These are phyloP conservation scores for Amanita polypyramis DNA, from an alignment of 768 basidiomycete species.

Conservation along the genomic window DNA sequence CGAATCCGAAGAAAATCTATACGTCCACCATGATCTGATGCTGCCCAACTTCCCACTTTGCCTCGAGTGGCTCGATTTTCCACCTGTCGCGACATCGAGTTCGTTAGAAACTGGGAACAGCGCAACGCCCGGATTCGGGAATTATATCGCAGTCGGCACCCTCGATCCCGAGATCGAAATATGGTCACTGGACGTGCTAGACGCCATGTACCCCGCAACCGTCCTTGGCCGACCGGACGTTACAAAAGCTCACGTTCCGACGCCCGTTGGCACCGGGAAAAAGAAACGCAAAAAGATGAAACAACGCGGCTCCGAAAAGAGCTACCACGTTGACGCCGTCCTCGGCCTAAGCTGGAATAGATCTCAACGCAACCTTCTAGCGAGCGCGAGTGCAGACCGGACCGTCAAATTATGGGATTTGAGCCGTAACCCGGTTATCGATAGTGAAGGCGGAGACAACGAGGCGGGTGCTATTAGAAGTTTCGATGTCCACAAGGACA, in stretches of 20 bases:
- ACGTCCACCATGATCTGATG: slow-evolving; percentile 96
- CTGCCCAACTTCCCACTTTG: slow-evolving; percentile 96
- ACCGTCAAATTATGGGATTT: slow-evolving; percentile 99
- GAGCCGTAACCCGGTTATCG: slow-evolving; percentile 47
- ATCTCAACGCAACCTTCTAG: slow-evolving; percentile 79
- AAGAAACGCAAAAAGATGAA: slow-evolving; percentile 90
- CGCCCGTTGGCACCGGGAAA: slow-evolving; percentile 84
- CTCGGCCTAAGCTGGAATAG: slow-evolving; percentile 92
- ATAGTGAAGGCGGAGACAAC: slow-evolving; percentile 21
- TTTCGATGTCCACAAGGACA: slow-evolving; percentile 83
- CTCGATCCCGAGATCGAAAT: slow-evolving; percentile 98
- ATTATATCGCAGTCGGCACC: slow-evolving; percentile 93
- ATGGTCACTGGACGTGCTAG: slow-evolving; percentile 91
- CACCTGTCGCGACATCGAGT: slow-evolving; percentile 43
- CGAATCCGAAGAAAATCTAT: slow-evolving; percentile 83
- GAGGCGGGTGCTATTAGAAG: slow-evolving; percentile 70
- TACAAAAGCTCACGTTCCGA: slow-evolving; percentile 68
- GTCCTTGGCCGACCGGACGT: slow-evolving; percentile 86
- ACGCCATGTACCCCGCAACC: slow-evolving; percentile 87
- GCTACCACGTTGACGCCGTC: slow-evolving; percentile 89
- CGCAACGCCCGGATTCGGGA: slow-evolving; percentile 42
- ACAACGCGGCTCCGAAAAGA: slow-evolving; percentile 45
- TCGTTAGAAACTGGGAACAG: not conserved
- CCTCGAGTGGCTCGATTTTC: slow-evolving; percentile 97
- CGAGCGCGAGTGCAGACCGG: slow-evolving; percentile 86